A percentile compares a stretch with the other conserved stretches of the same genome.
phyloP scores from a whole-genome alignment of 179 eudicot genomes.

The Camellia oleifera region DNA sequence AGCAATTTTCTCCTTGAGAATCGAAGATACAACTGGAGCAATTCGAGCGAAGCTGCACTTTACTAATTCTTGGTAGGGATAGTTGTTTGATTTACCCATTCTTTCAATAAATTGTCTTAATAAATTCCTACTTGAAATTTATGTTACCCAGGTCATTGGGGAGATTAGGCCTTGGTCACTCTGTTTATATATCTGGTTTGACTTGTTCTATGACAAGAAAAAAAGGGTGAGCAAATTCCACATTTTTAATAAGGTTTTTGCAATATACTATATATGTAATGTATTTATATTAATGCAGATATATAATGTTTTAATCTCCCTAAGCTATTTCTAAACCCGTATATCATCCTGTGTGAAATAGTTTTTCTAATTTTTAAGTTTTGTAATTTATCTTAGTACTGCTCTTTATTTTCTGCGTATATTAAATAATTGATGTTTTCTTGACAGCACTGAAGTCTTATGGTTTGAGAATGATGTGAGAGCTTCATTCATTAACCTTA shows the following conservation, averaged over 20 bases:
- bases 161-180: slow-evolving; percentile 76
- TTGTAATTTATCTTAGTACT: neutral
- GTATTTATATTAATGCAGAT: neutral
- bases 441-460: slow-evolving; percentile 66
- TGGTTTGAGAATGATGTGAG: slow-evolving; percentile 74
- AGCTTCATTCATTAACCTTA: slow-evolving; percentile 68
- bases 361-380: neutral
- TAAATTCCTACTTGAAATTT: neutral
- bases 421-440: slow-evolving; percentile 15
- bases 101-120: neutral
- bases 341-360: slow-evolving; percentile 5
- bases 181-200: slow-evolving; percentile 68
- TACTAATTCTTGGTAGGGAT: slow-evolving; percentile 56
- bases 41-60: slow-evolving; percentile 76
- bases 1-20: slow-evolving; percentile 44
- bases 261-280: neutral
- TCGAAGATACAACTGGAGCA: slow-evolving; percentile 73
- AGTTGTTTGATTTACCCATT: slow-evolving; percentile 9
- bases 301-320: neutral
- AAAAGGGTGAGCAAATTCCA: slow-evolving; percentile 47
- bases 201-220: slow-evolving; percentile 53
- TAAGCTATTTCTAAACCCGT: slow-evolving; percentile 2
- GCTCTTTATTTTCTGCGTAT: neutral
- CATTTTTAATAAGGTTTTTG: neutral
- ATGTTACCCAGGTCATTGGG: slow-evolving; percentile 76